Evolutionary conservation across 2,329 filamentous ascomycete species (phyloP).

Genomic region (Penicillium sp.): DNA sequence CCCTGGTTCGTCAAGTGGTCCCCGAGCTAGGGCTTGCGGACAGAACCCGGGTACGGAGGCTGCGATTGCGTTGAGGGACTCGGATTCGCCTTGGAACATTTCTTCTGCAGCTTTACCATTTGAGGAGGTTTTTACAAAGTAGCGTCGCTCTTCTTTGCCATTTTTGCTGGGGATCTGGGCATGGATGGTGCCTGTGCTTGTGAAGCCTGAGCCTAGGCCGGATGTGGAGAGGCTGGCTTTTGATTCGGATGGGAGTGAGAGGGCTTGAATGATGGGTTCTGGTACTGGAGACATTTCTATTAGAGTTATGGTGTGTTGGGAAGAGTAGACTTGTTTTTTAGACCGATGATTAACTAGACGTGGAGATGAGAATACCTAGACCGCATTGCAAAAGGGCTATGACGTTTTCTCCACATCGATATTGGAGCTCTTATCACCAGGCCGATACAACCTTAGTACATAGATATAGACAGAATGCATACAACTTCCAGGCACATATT

Average conservation of each 20-base stretch:
- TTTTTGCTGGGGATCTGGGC: constrained; percentile 29
- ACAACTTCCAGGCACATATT: background rate
- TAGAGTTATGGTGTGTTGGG: background rate
- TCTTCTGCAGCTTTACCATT: constrained; percentile 36
- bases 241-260: constrained; percentile 36
- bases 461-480: background rate
- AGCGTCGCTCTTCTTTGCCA: constrained; percentile 30
- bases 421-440: background rate
- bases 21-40: constrained; percentile 72
- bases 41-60: constrained; percentile 70
- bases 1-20: constrained; percentile 50
- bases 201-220: constrained; percentile 46
- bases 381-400: background rate
- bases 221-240: constrained; percentile 39
- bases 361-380: background rate
- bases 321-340: background rate
- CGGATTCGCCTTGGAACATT: constrained; percentile 67
- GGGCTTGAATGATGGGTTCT: constrained; percentile 38
- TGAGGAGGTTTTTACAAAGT: constrained; percentile 44
- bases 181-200: constrained; percentile 44
- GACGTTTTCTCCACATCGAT: constrained; percentile 1
- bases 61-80: constrained; percentile 80
- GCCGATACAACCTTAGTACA: background rate
- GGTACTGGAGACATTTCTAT: constrained; percentile 34
- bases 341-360: background rate